phyloP scores from a whole-genome alignment of 192 early-diverging fungal species.

The Linnemannia elongata region DNA sequence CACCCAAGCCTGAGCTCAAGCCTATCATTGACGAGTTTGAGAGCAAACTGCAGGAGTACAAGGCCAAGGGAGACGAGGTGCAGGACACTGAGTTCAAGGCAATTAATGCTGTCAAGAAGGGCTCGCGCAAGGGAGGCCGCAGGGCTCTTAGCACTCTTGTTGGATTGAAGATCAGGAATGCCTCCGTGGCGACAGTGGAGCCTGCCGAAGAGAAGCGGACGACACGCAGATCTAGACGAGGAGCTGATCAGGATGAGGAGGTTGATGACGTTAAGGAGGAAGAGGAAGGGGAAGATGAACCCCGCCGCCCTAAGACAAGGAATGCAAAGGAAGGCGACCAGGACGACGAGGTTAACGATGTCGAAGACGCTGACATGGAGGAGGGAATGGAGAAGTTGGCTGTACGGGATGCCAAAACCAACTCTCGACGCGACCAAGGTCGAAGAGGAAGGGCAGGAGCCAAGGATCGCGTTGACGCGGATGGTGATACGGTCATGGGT shows the following conservation, averaged over 20 bases:
- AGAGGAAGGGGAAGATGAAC: not conserved
- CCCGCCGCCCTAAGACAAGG: not conserved
- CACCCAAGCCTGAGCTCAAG: slow-evolving; percentile 85
- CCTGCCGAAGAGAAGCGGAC: not conserved
- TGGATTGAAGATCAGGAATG: slow-evolving; percentile 43
- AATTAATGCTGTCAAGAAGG: slow-evolving; percentile 49
- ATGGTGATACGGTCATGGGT: slow-evolving; percentile 3
- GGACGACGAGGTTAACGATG: slow-evolving; percentile 1
- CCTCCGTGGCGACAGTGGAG: not conserved
- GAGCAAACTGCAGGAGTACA: slow-evolving; percentile 77
- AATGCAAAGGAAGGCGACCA: not conserved
- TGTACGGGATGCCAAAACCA: not conserved
- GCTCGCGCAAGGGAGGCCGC: slow-evolving; percentile 33
- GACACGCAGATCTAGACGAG: slow-evolving; percentile 13
- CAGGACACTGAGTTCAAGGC: slow-evolving; percentile 54
- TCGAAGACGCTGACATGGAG: slow-evolving; percentile 18
- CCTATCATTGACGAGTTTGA: slow-evolving; percentile 89
- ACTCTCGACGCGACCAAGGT: not conserved
- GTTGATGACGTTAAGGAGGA: not conserved
- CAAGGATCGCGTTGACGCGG: not conserved
- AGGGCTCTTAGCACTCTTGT: slow-evolving; percentile 34
- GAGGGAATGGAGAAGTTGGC: not conserved
- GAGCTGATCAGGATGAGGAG: not conserved
- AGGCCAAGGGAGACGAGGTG: slow-evolving; percentile 65
- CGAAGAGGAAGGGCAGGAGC: not conserved